Percentiles rank a stretch among this genome's conserved stretches.
These are phyloP conservation scores for Acanthamoeba healyi DNA, from an alignment of 208 protist genomes.

Conservation along the genomic window DNA sequence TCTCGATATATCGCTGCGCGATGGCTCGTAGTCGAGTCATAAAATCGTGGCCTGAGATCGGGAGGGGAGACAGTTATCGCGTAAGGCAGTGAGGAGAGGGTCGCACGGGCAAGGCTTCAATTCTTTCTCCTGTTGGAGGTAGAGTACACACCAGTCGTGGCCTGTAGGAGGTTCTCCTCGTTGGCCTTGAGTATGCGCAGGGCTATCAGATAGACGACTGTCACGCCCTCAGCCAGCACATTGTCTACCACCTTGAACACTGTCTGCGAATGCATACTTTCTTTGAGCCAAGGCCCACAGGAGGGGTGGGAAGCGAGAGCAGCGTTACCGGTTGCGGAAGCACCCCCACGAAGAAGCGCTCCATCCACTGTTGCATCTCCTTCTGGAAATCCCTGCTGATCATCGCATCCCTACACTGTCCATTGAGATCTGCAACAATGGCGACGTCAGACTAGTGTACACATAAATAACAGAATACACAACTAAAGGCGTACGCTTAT, in stretches of 20 bases:
- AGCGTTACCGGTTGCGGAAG: neutral
- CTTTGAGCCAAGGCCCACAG: too few relatives aligned
- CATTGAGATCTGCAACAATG: neutral
- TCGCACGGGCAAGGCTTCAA: too few relatives aligned
- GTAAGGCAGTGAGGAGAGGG: too few relatives aligned
- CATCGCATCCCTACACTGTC: neutral
- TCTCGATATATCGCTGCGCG: neutral
- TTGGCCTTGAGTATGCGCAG: constrained; percentile 11
- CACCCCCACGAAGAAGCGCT: constrained; percentile 6
- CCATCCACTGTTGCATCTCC: neutral
- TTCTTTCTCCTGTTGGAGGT: too few relatives aligned
- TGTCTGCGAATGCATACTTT: neutral
- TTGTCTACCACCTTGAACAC: constrained; percentile 15
- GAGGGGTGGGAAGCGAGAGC: too few relatives aligned
- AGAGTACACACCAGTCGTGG: neutral
- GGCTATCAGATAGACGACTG: neutral
- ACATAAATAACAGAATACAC: too few relatives aligned
- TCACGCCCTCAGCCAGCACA: neutral
- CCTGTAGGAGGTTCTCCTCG: neutral
- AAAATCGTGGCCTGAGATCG: neutral
- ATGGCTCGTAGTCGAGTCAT: neutral
- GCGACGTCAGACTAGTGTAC: too few relatives aligned
- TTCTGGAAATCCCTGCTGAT: neutral
- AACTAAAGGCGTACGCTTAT: neutral
- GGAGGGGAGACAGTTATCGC: too few relatives aligned